Conservation (phyloP, 2,329 filamentous ascomycete species). For the Coccinonectria pachysandricola region DNA sequence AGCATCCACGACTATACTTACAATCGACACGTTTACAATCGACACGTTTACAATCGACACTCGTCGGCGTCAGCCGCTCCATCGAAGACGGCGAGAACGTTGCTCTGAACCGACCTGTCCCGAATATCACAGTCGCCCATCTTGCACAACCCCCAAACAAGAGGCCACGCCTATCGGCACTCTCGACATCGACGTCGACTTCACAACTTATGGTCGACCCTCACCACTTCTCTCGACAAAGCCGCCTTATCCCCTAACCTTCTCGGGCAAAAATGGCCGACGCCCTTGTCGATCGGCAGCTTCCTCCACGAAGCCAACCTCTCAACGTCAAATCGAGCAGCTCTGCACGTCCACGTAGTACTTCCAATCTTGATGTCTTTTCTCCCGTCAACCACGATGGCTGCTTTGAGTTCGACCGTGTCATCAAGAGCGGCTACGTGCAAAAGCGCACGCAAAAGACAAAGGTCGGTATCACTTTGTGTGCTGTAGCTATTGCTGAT, state of each 20-base stretch:
- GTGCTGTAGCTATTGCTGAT: neutral
- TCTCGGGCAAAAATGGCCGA: conserved; percentile 18
- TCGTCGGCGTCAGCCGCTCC: no score
- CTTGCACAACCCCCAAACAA: no score
- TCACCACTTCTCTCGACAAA: no score
- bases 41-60: no score
- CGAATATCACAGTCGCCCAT: no score
- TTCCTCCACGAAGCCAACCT: conserved; percentile 6
- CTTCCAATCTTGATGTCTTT: conserved; percentile 47
- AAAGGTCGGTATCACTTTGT: conserved; percentile 49
- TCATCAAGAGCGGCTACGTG: conserved; percentile 80
- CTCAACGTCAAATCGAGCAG: conserved; percentile 8
- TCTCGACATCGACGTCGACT: conserved; percentile 3
- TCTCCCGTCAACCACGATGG: conserved; percentile 91
- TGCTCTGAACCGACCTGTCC: no score
- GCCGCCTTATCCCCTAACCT: no score
- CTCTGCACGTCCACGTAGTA: conserved; percentile 16
- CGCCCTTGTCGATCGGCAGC: conserved; percentile 13
- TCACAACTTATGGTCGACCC: no score
- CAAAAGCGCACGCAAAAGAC: conserved; percentile 88
- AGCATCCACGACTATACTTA: no score
- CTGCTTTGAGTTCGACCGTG: conserved; percentile 89
- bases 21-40: no score
- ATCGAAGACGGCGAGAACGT: no score
- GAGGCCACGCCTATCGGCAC: no score